phyloP scores from a whole-genome alignment of 768 basidiomycete genomes.

The Asterophora lycoperdoides region DNA sequence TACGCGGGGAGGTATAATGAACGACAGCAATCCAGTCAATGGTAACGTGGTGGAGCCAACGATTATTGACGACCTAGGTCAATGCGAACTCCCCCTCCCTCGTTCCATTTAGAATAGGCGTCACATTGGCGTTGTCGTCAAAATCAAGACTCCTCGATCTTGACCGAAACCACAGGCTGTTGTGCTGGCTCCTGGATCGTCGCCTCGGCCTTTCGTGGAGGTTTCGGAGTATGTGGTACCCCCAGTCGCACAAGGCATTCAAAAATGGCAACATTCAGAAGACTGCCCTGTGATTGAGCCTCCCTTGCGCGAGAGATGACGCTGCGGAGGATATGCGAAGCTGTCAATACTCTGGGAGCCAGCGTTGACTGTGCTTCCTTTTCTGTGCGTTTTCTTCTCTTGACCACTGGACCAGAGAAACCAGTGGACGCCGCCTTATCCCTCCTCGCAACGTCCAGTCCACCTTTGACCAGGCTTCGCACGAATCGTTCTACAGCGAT shows the following conservation, averaged over 20 bases:
- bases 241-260: slow-evolving; percentile 29
- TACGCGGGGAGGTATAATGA: too few relatives aligned
- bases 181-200: neutral
- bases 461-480: slow-evolving; percentile 32
- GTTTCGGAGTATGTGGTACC: slow-evolving; percentile 11
- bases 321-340: slow-evolving; percentile 41
- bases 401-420: slow-evolving; percentile 13
- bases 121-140: neutral
- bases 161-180: slow-evolving; percentile 11
- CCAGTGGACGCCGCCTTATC: slow-evolving; percentile 25
- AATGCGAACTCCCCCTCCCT: too few relatives aligned
- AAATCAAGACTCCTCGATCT: slow-evolving; percentile 5
- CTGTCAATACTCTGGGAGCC: slow-evolving; percentile 31
- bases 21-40: too few relatives aligned
- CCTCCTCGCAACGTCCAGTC: slow-evolving; percentile 30
- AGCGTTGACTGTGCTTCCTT: slow-evolving; percentile 6
- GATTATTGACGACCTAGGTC: too few relatives aligned
- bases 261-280: slow-evolving; percentile 21
- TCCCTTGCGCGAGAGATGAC: slow-evolving; percentile 27
- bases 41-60: too few relatives aligned
- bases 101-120: too few relatives aligned
- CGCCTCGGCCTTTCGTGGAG: neutral
- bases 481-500: slow-evolving; percentile 32
- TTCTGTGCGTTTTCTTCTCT: slow-evolving; percentile 15
- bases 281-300: slow-evolving; percentile 4